Conservation (phyloP, 1,139 yeast genomes). For the Nadsonia starkeyi-henricii region DNA sequence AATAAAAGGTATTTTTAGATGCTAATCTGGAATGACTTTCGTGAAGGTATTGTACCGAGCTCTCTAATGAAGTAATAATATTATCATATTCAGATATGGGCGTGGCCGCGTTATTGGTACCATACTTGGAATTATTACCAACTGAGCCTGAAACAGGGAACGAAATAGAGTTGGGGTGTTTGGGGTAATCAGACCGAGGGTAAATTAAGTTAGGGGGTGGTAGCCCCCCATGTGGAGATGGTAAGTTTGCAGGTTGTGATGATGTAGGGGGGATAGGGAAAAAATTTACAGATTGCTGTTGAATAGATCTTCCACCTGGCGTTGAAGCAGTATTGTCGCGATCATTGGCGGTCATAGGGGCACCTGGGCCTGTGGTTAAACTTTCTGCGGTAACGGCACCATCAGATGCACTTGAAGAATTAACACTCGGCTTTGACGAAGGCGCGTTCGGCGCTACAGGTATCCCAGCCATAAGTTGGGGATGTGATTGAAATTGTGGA, state of each 20-base stretch:
- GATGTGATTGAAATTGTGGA: neutral
- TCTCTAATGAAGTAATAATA: neutral
- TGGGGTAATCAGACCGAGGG: neutral
- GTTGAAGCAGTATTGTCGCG: too few species aligned
- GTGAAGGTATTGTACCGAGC: neutral
- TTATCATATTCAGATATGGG: neutral
- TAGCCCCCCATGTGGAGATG: neutral
- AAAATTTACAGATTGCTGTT: neutral
- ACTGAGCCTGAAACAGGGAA: neutral
- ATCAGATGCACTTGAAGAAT: too few species aligned
- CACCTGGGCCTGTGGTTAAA: too few species aligned
- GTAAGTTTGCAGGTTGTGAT: neutral
- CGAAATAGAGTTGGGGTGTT: neutral
- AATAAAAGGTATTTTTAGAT: neutral
- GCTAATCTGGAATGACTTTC: neutral
- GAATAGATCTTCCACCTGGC: too few species aligned
- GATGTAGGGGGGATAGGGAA: neutral
- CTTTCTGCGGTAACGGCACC: too few species aligned
- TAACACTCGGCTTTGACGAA: too few species aligned
- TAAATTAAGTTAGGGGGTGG: neutral
- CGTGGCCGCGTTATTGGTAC: constrained; percentile 30
- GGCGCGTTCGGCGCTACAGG: too few species aligned
- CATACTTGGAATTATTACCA: neutral
- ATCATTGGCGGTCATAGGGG: too few species aligned
- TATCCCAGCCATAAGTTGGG: too few species aligned